These are phyloP conservation scores for Megacollybia platyphylla DNA, from an alignment of 1,284 basidiomycete genomes.

Conservation along the genomic window DNA sequence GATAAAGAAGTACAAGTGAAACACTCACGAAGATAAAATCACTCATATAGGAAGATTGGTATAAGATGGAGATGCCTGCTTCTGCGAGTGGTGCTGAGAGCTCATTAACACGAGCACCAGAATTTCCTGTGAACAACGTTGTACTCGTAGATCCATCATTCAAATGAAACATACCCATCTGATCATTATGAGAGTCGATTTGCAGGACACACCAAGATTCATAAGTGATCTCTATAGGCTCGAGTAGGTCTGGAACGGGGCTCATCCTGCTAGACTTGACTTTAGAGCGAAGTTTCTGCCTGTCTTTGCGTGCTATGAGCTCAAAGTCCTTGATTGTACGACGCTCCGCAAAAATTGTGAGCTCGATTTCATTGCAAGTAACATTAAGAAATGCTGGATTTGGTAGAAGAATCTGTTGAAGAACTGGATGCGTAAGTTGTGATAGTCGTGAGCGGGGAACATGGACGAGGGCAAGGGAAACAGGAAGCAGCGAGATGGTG, in stretches of 20 bases:
- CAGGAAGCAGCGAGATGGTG: slow-evolving; percentile 58
- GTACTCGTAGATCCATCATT: slow-evolving; percentile 2
- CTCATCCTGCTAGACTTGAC: slow-evolving; percentile 19
- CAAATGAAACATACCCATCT: slow-evolving; percentile 33
- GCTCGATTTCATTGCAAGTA: slow-evolving; percentile 64
- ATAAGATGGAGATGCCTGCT: slow-evolving; percentile 74
- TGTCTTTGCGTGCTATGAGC: slow-evolving; percentile 44
- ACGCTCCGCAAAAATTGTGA: slow-evolving; percentile 59
- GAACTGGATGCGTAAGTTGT: slow-evolving; percentile 44
- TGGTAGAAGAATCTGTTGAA: slow-evolving; percentile 57
- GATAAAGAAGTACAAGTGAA: slow-evolving; percentile 1
- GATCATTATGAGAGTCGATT: slow-evolving; percentile 61
- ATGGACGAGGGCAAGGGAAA: slow-evolving; percentile 58
- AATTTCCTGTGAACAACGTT: slow-evolving; percentile 32
- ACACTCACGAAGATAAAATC: slow-evolving; percentile 69
- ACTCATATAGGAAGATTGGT: slow-evolving; percentile 77
- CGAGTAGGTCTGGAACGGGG: slow-evolving; percentile 12
- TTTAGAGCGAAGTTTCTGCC: slow-evolving; percentile 27
- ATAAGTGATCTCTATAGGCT: slow-evolving; percentile 54
- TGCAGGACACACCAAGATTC: slow-evolving; percentile 68
- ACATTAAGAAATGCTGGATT: slow-evolving; percentile 58
- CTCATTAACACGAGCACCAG: slow-evolving; percentile 65
- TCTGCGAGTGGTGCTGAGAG: slow-evolving; percentile 68
- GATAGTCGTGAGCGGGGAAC: slow-evolving; percentile 54
- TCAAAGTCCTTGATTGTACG: slow-evolving; percentile 46